Conservation (phyloP, 2,329 filamentous ascomycete species). For the Teratosphaeriaceae sp. region DNA sequence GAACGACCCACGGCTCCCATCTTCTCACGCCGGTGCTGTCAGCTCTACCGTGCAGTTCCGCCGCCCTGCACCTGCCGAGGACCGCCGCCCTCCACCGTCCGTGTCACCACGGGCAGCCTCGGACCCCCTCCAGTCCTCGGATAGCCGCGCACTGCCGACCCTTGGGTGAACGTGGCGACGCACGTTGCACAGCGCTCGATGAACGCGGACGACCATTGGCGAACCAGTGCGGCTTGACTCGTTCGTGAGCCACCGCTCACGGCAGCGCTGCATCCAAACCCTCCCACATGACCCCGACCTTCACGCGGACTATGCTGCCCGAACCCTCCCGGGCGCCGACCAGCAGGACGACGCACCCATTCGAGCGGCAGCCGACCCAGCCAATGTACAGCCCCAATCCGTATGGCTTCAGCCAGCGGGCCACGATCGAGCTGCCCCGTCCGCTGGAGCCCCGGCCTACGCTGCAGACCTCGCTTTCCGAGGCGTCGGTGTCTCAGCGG, state of each 20-base stretch:
- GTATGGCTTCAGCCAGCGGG: slow-evolving; percentile 1
- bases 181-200: not conserved
- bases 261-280: not conserved
- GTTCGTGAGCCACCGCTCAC: no score
- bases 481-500: slow-evolving; percentile 10
- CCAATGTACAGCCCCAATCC: not conserved
- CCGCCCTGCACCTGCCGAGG: not conserved
- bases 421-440: slow-evolving; percentile 16
- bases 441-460: slow-evolving; percentile 22
- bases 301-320: not conserved
- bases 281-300: not conserved
- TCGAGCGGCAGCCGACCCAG: not conserved
- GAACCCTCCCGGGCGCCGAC: not conserved
- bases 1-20: not conserved
- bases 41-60: not conserved
- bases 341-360: not conserved
- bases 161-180: not conserved
- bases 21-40: not conserved
- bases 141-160: not conserved
- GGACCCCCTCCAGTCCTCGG: no score
- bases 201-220: not conserved
- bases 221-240: not conserved
- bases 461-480: slow-evolving; percentile 13
- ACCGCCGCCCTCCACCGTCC: no score
- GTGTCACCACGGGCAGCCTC: not conserved